Evolutionary conservation across 2,329 filamentous ascomycete species (phyloP), one percentile per base, ranked within the genome.

Genomic region (Aureobasidium sp.): DNA sequence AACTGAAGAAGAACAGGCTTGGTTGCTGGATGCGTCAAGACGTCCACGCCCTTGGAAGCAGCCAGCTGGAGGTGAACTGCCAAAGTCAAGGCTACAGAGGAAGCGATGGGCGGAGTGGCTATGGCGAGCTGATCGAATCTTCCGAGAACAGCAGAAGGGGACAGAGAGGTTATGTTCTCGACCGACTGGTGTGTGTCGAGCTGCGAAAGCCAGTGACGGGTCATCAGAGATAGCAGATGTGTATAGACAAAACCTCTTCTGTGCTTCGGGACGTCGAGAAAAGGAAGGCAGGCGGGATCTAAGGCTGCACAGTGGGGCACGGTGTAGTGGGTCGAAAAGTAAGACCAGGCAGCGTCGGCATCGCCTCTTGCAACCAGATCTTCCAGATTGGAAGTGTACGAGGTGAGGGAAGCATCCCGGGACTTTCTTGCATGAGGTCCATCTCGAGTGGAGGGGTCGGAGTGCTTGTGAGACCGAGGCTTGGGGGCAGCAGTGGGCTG

Each of bases 311-410:
- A 60, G 11, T 60, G 17, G 45, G 44, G 33, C 11, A 24, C 31
- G 24, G 57, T 60, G n/a, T 60, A 60, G 24, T 60, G 44, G 45
- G 45, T 22, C 5, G 8, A 22, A 33, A 60, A 60, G 35, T 49
- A 60, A 35, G 57, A 49, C 57, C 57, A 60, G 14, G 57, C 57
- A 50, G 44, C 57, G 14, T n/a, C n/a, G 24, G 57, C 57, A 33
- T 60, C 45, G 5, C 12, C 11, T 31, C n/a, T 39, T 19, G 35
- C 27, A 6, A 60, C n/a, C 33, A 39, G n/a, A 9, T 49, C 45
- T 31, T 60, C 45, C 1, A 60, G 24, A 22, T 60, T 45, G 24
- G 57, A 60, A 7, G 45, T 40, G 57, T 49, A 40, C n/a, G 57
- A 40, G 45, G 40, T 24, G 39, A 49, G 56, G 8, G 42, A 37